Percentiles rank a stretch among this genome's conserved stretches.
Conservation (phyloP, 192 early-diverging fungal genomes). For the Coemansia sp. region DNA sequence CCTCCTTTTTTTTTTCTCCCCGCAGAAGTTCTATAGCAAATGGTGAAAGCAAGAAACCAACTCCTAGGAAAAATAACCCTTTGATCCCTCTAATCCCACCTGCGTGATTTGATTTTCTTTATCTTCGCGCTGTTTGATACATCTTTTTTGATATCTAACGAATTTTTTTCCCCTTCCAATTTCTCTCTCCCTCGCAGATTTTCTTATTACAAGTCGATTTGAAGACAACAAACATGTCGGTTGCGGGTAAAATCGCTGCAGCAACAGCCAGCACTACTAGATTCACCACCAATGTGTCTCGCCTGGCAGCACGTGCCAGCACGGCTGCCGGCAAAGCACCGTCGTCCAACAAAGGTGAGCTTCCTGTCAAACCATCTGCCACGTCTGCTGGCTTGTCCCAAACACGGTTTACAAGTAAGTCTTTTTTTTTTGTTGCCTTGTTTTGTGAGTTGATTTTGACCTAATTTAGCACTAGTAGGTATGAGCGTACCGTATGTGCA, state of each 20-base stretch:
- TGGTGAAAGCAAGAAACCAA: not conserved
- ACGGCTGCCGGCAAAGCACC: slow-evolving; percentile 23
- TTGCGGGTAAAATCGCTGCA: slow-evolving; percentile 37
- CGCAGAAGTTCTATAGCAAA: no score
- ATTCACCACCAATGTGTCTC: slow-evolving; percentile 46
- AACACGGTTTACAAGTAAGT: slow-evolving; percentile 45
- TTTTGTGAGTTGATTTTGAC: no score
- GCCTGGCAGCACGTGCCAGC: slow-evolving; percentile 30
- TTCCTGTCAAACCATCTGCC: slow-evolving; percentile 35
- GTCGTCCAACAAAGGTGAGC: slow-evolving; percentile 18
- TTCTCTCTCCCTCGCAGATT: slow-evolving; percentile 8
- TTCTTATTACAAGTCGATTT: not conserved
- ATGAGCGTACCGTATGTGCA: slow-evolving; percentile 37
- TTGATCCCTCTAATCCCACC: not conserved
- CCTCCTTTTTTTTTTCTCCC: no score
- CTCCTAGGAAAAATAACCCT: no score
- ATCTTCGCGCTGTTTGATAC: not conserved
- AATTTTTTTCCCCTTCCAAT: slow-evolving; percentile 7
- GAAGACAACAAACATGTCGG: slow-evolving; percentile 26
- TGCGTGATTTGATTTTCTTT: not conserved
- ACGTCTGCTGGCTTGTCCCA: slow-evolving; percentile 26
- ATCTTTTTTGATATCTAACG: slow-evolving; percentile 2
- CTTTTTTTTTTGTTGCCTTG: no score
- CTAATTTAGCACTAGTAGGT: no score
- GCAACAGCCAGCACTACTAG: slow-evolving; percentile 45